Conservation (phyloP, 768 basidiomycete species). For the Russula sp. region DNA sequence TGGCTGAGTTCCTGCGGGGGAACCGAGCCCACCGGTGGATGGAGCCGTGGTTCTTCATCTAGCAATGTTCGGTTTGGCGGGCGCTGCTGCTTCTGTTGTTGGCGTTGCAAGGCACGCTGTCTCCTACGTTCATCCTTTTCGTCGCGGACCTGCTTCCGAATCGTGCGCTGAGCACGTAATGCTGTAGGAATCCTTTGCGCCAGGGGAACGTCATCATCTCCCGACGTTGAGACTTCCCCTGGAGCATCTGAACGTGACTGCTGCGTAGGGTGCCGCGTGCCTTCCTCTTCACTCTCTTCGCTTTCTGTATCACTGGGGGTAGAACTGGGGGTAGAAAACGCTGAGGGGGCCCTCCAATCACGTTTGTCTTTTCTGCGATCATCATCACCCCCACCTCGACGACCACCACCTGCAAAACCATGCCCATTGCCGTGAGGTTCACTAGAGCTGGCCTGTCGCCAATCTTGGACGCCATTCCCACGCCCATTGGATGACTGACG, state of each 20-base stretch:
- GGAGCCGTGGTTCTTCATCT: background rate
- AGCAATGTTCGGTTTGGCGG: background rate
- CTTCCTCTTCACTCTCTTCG: constrained; percentile 40
- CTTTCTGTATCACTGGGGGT: constrained; percentile 29
- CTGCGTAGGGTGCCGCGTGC: background rate
- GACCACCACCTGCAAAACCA: constrained; percentile 14
- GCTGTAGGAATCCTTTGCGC: constrained; percentile 80
- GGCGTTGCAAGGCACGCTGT: constrained; percentile 21
- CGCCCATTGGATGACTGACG: constrained; percentile 2
- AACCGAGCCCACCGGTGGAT: background rate
- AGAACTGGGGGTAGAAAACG: constrained; percentile 29
- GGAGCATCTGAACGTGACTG: constrained; percentile 9
- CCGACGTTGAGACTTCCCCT: constrained; percentile 1
- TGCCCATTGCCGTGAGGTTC: constrained; percentile 27
- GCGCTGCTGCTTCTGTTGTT: constrained; percentile 17
- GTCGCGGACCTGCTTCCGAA: constrained; percentile 62
- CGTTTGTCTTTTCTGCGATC: constrained; percentile 35
- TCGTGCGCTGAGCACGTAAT: constrained; percentile 71
- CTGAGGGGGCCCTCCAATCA: constrained; percentile 24
- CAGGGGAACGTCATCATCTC: constrained; percentile 73
- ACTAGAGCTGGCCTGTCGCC: constrained; percentile 22
- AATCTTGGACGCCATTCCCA: constrained; percentile 20
- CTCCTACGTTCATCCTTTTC: constrained; percentile 54
- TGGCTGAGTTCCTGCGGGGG: background rate
- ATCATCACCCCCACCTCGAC: constrained; percentile 30